A percentile compares a stretch with the other conserved stretches of the same genome.
phyloP scores from a whole-genome alignment of 345 rosid species.

The Anacardium occidentale region DNA sequence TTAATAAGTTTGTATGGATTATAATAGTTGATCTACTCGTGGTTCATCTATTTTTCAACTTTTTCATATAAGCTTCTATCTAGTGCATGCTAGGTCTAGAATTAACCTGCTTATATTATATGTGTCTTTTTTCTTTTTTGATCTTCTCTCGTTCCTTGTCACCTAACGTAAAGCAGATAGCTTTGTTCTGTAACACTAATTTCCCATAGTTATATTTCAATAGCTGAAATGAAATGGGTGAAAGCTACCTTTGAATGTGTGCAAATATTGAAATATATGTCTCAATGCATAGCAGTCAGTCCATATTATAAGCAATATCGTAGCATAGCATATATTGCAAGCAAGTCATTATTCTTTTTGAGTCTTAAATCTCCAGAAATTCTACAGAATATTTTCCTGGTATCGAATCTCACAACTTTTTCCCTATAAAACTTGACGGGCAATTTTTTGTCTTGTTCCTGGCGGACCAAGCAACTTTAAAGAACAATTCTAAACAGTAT shows the following conservation, averaged over 20 bases:
- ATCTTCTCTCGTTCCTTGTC: neutral
- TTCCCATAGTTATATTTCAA: neutral
- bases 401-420: neutral
- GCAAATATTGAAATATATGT: no score
- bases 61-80: conserved; percentile 6
- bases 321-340: neutral
- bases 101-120: conserved; percentile 9
- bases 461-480: neutral
- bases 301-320: neutral
- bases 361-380: neutral
- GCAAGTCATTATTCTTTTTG: neutral
- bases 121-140: neutral
- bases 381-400: neutral
- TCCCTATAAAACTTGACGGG: no score
- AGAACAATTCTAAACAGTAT: no score
- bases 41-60: conserved; percentile 24
- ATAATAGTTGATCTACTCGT: conserved; percentile 15
- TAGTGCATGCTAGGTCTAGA: conserved; percentile 1
- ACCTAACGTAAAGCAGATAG: conserved; percentile 13
- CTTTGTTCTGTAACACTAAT: conserved; percentile 14
- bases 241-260: no score
- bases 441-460: neutral
- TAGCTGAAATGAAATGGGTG: neutral
- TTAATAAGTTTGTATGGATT: conserved; percentile 26
- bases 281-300: no score